These are phyloP conservation scores for Blastocystis sp. DNA, from an alignment of 352 stramenopile genomes.

Conservation along the genomic window DNA sequence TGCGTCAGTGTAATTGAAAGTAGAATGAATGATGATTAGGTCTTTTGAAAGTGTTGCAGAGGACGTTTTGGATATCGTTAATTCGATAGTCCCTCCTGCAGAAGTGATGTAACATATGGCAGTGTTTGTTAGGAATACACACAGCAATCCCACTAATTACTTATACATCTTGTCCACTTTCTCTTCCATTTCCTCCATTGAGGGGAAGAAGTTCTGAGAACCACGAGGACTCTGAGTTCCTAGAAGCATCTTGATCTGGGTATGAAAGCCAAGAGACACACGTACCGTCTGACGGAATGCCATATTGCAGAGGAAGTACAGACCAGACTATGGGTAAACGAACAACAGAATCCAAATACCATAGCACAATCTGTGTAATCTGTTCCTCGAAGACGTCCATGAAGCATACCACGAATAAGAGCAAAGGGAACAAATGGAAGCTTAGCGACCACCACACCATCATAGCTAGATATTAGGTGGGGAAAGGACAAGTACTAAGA, in stretches of 20 bases:
- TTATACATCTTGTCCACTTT: conserved; percentile 39
- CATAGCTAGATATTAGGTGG: conserved; percentile 1
- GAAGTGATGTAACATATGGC: neutral
- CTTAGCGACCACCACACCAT: conserved; percentile 56
- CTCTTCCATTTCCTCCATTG: conserved; percentile 40
- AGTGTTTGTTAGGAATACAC: neutral
- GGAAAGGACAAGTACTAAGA: neutral
- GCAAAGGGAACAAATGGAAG: conserved; percentile 51
- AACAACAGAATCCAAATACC: neutral
- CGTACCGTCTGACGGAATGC: conserved; percentile 39
- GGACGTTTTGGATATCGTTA: neutral
- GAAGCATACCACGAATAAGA: conserved; percentile 55
- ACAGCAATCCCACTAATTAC: conserved; percentile 43
- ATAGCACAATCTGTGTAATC: conserved; percentile 43
- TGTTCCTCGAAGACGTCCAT: neutral
- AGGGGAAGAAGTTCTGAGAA: neutral
- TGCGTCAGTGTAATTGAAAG: neutral
- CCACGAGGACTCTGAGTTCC: neutral
- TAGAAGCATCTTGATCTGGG: conserved; percentile 56
- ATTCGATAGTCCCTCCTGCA: neutral
- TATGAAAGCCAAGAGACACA: neutral
- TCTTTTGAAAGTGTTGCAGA: conserved; percentile 47
- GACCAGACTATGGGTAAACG: neutral
- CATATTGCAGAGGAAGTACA: conserved; percentile 65
- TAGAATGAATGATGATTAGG: neutral